Evolutionary conservation across 2,329 filamentous ascomycete genomes (phyloP), one percentile per base, ranked within the genome.

Genomic region (Hypoxylon sp.): DNA sequence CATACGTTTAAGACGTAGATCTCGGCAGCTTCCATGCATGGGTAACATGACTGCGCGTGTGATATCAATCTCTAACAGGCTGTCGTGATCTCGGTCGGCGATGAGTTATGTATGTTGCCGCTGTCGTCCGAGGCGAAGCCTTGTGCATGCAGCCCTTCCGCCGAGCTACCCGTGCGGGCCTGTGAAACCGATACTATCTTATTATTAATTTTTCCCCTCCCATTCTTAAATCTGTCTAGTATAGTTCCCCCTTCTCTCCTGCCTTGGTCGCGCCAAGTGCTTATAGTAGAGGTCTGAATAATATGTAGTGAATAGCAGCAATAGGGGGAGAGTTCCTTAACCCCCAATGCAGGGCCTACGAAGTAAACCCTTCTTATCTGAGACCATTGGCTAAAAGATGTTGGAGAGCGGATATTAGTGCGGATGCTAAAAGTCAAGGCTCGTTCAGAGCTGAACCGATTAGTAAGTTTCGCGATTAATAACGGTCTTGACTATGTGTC

Each of bases 121-220:
- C 62, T 19, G 8, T 44, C 48, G 57, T 55, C 48, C 61, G 58
- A 65, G 68, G 50, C 62, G 51, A 68, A 70, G 62, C 62, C 59
- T 68, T 59, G 51, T 46, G 44, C 17, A 27, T 68, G 54, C 50
- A 62, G 15, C 8, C 52, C 44, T 44, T 29, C 31, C 57, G 42
- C 67, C 61, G 57, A 59, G 53, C 48, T 54, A 67, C 47, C 67
- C 60, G 64, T 55, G 42, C 24, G 7, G 17, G 60, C 32, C 52
- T n/a, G 61, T 37, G 13, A 46, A 56, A 32, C 13, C 15, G 21
- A 31, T 2, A 42, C 13, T 10, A 17, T 21, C 29, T 27, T 51
- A 47, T 56, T 57, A 42, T 55, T 47, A 1, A 6, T 32, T 39
- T 35, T 52, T 56, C 42, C 21, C 44, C 7, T 35, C 6, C 7